Evolutionary conservation across 148 eudicot genomes (phyloP), one percentile per base, ranked within the genome.

Genomic region (Rhododendron mucronatum): DNA sequence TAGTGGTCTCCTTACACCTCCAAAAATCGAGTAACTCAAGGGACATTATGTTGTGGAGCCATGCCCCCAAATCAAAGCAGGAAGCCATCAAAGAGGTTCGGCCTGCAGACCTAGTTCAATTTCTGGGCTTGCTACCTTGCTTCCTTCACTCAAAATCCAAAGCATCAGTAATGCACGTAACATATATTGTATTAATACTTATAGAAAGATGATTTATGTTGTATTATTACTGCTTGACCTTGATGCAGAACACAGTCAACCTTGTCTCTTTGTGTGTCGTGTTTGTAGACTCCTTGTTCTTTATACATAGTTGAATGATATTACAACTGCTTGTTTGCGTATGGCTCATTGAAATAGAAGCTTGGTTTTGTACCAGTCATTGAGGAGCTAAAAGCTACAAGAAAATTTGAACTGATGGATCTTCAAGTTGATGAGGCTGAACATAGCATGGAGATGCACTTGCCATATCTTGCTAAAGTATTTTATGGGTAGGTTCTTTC

Each of bases 371-470:
- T 82, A 73, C 41, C 89, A 97, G 98, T 92, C 75, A 91, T 65
- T 9, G 98, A 94, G 91, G 98, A 95, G 90, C 90, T 97, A 80
- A 93, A 95, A 88, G 96, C 95, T 15, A 93, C 96, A 3, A 98
- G 98, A 39, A 92, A 93, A 59, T 97, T 97, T 91, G 98, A 93
- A 88, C 59, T 91, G 89, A 95, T 97, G 99, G 91, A 94, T 91
- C 89, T 95, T 87, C 91, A 87, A 71, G 98, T 97, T 86, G 99
- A 97, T 83, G 98, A 97, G 90, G 98, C 96, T 71, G 98, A 95
- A 88, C 98, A 97, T 88, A 97, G 99, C 91, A 97, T 97, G 99
- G 99, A 97, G 89, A 97, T 97, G 99, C 99, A 95, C 91, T 91
- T 97, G 92, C 99, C 99, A 41, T 97, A 97, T 92, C 95, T 97